A percentile compares a stretch with the other conserved stretches of the same genome.
phyloP scores from a whole-genome alignment of 352 stramenopile genomes.

The Globisporangium paddicum region DNA sequence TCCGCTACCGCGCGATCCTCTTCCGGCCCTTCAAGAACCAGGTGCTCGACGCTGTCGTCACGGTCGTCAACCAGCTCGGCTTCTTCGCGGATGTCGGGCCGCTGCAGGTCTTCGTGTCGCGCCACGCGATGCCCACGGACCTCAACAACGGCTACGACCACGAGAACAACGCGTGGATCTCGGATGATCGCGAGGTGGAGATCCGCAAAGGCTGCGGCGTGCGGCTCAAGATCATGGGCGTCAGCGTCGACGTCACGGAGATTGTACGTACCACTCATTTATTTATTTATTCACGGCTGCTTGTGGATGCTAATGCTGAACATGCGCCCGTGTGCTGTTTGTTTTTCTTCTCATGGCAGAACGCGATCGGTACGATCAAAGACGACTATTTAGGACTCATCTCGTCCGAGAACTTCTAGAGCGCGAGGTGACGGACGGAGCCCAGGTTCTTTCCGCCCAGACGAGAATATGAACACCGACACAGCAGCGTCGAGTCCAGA shows the following conservation, averaged over 20 bases:
- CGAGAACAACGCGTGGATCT: constrained; percentile 97
- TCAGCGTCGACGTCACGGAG: constrained; percentile 96
- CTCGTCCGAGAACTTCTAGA: constrained; percentile 73
- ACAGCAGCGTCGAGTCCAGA: too few species aligned
- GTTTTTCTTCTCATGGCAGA: constrained; percentile 35
- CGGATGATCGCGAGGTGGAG: constrained; percentile 95
- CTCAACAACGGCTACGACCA: too few species aligned
- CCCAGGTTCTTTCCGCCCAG: too few species aligned
- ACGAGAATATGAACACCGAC: too few species aligned
- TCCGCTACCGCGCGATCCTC: too few species aligned
- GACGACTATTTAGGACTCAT: constrained; percentile 98
- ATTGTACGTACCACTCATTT: constrained; percentile 59
- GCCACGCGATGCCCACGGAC: too few species aligned
- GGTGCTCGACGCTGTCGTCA: too few species aligned
- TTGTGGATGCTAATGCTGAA: background rate
- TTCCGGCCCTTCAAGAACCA: too few species aligned
- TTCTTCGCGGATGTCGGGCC: too few species aligned
- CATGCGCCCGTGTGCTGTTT: constrained; percentile 1
- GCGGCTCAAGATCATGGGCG: constrained; percentile 95
- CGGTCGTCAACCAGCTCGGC: too few species aligned
- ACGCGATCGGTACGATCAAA: constrained; percentile 97
- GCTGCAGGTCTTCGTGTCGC: too few species aligned
- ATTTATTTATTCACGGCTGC: background rate
- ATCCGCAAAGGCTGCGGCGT: constrained; percentile 96
- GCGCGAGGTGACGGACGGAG: background rate